Base-by-base conservation (phyloP, 169 alveolate species). In the Plasmodium gallinaceum region DNA sequence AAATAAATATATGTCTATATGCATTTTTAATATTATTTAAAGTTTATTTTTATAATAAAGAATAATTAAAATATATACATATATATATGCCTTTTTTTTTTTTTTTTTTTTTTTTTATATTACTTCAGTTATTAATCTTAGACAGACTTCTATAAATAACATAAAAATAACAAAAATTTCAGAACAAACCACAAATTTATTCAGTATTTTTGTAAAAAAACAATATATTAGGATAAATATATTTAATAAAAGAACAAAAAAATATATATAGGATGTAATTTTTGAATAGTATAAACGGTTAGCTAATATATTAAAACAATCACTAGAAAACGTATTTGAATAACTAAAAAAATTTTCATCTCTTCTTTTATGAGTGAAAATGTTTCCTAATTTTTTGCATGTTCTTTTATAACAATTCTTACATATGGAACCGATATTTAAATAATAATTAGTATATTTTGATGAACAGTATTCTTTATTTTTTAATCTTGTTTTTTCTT, bases 91-190 rank as follows among this genome's bases (percentile, higher is more conserved):
- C 4, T 16, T 16, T 24, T 22, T 16, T 9, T 24, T 24, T 24
- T 18, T 24, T 24, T 22, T 14, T 57, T 68, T 6, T 16, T 20
- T 16, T 22, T 20, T 18, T 22, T 43, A 2, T 22, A 43, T 8
- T 24, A 83, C 91, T 83, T 83, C 72, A 10, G 91, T 83, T n/a
- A 45, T 45, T 52, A 83, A 57, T 60, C 91, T 62, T n/a, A 83
- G 45, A 12, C 22, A 68, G 39, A 83, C 54, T 61, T 83, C 91
- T 18, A 83, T 4, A 10, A 68, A 57, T 12, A 68, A 57, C 91
- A 83, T 83, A 45, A 66, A 26, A 12, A 83, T 83, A 12, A 83
- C 78, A 43, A 83, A 83, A 1, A 83, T 83, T 72, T 83, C 91
- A 9, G 85, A 52, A 45, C 26, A 10, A 24, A 83, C 91, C 20